Evolutionary conservation across 306 rosid species (phyloP).

Genomic region (Macrotyloma uniflorum): DNA sequence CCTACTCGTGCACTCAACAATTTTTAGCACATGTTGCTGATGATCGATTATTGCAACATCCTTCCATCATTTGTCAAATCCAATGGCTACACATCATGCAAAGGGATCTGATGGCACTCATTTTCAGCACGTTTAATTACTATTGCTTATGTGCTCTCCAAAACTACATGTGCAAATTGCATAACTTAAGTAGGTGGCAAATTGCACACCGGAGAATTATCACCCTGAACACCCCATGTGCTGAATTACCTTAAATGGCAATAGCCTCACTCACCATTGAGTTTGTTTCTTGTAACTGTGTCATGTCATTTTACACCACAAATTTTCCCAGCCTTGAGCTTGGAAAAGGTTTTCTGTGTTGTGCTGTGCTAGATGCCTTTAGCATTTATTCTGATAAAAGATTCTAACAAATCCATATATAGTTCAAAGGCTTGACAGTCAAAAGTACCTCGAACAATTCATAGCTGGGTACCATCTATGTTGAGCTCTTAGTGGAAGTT

Average conservation of each 20-base stretch:
- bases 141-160: constrained; percentile 23
- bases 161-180: constrained; percentile 39
- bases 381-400: constrained; percentile 42
- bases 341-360: not conserved
- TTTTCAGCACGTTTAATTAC: constrained; percentile 41
- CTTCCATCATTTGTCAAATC: constrained; percentile 31
- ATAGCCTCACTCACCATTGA: not conserved
- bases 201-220: not conserved
- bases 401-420: constrained; percentile 22
- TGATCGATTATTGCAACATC: constrained; percentile 17
- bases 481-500: constrained; percentile 34
- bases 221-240: constrained; percentile 46
- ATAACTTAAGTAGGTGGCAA: constrained; percentile 4
- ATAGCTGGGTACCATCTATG: constrained; percentile 29
- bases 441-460: constrained; percentile 20
- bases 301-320: constrained; percentile 36
- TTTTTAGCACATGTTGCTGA: constrained; percentile 32
- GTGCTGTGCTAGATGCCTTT: constrained; percentile 31
- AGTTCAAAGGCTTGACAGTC: constrained; percentile 22
- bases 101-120: not conserved
- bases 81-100: constrained; percentile 16
- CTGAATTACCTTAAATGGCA: constrained; percentile 32
- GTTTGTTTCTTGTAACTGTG: constrained; percentile 32
- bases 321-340: not conserved
- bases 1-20: constrained; percentile 45